Conservation (phyloP, 2,329 filamentous ascomycete genomes). For the Botrytis elliptica region DNA sequence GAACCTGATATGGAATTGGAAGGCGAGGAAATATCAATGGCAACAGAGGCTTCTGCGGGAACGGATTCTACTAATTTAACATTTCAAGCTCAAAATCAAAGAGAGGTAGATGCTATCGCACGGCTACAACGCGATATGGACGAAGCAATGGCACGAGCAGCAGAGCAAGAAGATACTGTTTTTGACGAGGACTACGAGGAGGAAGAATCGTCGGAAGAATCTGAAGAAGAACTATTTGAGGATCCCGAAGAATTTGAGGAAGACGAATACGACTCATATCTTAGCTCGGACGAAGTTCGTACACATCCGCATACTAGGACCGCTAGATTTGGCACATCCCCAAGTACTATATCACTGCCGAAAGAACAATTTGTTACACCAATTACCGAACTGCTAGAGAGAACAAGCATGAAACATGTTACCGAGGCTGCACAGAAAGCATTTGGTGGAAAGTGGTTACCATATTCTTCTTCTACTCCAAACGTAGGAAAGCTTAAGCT, state of each 20-base stretch:
- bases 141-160: conserved; percentile 30
- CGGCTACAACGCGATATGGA: conserved; percentile 39
- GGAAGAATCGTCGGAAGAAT: conserved; percentile 25
- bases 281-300: conserved; percentile 47
- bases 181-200: conserved; percentile 30
- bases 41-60: conserved; percentile 36
- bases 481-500: conserved; percentile 47
- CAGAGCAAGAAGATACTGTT: conserved; percentile 32
- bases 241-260: conserved; percentile 29
- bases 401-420: conserved; percentile 73
- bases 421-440: conserved; percentile 66
- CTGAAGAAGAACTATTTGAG: conserved; percentile 35
- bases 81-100: conserved; percentile 35
- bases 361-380: conserved; percentile 67
- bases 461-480: conserved; percentile 73
- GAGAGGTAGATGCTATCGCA: conserved; percentile 38
- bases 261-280: conserved; percentile 31
- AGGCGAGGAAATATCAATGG: conserved; percentile 31
- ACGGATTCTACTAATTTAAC: conserved; percentile 25
- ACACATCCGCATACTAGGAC: conserved; percentile 72
- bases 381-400: conserved; percentile 64
- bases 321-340: conserved; percentile 72
- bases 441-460: conserved; percentile 76
- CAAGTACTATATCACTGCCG: conserved; percentile 74
- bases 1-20: conserved; percentile 38